Conservation (phyloP, 2,329 filamentous ascomycete genomes). For the Fusarium buharicum region DNA sequence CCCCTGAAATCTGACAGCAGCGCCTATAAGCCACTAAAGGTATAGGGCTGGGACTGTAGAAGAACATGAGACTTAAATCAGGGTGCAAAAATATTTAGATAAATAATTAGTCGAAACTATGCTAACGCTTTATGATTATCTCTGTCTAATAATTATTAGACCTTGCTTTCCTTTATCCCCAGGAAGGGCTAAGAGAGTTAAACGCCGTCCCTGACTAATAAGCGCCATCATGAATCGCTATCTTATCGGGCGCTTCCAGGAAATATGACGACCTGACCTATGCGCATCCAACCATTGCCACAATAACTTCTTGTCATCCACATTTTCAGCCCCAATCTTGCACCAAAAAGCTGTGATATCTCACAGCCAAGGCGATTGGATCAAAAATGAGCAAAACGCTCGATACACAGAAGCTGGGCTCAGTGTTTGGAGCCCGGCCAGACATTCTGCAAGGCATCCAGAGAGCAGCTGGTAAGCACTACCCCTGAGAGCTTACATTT, state of each 20-base stretch:
- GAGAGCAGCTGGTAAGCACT: slow-evolving; percentile 60
- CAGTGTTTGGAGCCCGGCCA: slow-evolving; percentile 65
- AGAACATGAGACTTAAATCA: too few relatives aligned
- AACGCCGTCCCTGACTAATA: slow-evolving; percentile 40
- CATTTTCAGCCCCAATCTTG: slow-evolving; percentile 18
- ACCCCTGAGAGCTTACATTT: slow-evolving; percentile 32
- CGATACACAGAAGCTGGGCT: slow-evolving; percentile 60
- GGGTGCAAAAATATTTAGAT: too few relatives aligned
- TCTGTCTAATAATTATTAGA: too few relatives aligned
- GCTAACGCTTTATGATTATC: too few relatives aligned
- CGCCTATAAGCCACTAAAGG: slow-evolving; percentile 26
- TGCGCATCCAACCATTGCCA: slow-evolving; percentile 28
- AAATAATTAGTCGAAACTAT: too few relatives aligned
- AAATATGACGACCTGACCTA: slow-evolving; percentile 40
- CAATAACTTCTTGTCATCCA: slow-evolving; percentile 25
- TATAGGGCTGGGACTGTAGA: too few relatives aligned
- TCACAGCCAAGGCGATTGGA: slow-evolving; percentile 21
- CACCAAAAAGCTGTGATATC: slow-evolving; percentile 30
- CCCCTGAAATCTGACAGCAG: slow-evolving; percentile 26
- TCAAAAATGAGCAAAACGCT: slow-evolving; percentile 57
- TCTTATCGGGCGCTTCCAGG: slow-evolving; percentile 41
- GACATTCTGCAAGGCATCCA: slow-evolving; percentile 66
- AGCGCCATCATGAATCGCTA: slow-evolving; percentile 37
- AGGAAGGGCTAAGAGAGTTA: not conserved
- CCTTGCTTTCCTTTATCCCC: too few relatives aligned